These are phyloP conservation scores for Pichia heedii DNA, from an alignment of 805 yeast genomes.

Conservation along the genomic window DNA sequence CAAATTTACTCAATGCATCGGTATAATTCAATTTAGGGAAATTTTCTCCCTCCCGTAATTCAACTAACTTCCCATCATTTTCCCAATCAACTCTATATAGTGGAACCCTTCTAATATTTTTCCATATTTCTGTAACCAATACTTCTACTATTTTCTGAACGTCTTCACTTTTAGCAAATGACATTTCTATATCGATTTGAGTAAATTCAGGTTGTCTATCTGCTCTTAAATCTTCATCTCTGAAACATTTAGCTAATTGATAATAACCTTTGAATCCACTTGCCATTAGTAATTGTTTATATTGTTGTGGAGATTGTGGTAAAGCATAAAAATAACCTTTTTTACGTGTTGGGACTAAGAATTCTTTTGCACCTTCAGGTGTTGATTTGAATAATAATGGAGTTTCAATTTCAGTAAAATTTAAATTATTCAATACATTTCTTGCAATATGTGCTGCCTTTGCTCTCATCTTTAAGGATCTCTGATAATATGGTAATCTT, in stretches of 20 bases:
- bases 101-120: conserved; percentile 31
- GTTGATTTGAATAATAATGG: conserved; percentile 91
- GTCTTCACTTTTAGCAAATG: conserved; percentile 61
- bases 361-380: conserved; percentile 97
- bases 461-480: conserved; percentile 48
- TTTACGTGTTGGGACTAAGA: conserved; percentile 81
- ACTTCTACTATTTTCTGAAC: conserved; percentile 59
- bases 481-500: conserved; percentile 49
- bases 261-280: conserved; percentile 81
- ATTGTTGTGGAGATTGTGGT: conserved; percentile 98
- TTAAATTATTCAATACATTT: conserved; percentile 26
- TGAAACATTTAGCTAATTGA: conserved; percentile 88
- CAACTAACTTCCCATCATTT: conserved; percentile 23
- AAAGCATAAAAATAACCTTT: conserved; percentile 64
- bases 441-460: conserved; percentile 39
- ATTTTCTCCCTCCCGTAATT: conserved; percentile 15
- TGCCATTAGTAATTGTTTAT: conserved; percentile 90
- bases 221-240: conserved; percentile 91
- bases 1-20: conserved; percentile 65
- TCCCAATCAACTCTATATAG: conserved; percentile 29
- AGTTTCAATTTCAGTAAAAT: conserved; percentile 82
- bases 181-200: conserved; percentile 93
- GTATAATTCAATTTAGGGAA: conserved; percentile 48
- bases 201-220: conserved; percentile 98
- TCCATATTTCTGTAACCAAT: conserved; percentile 50